Evolutionary conservation across 306 rosid genomes (phyloP).

Genomic region (Gleditsia sinensis): DNA sequence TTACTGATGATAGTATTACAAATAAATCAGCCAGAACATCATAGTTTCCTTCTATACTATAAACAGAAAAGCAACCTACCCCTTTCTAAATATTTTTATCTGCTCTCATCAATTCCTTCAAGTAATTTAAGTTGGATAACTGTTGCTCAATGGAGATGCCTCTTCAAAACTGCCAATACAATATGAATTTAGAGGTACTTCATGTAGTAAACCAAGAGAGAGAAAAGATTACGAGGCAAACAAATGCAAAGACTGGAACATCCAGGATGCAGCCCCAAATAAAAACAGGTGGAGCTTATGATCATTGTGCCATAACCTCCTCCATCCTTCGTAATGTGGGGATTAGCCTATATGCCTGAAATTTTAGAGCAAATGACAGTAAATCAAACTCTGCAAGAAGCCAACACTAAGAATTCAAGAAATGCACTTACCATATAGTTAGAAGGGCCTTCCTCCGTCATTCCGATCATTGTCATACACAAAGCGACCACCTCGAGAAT

Average conservation of each 20-base stretch:
- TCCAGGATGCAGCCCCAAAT: background rate
- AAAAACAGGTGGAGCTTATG: background rate
- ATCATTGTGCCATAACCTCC: constrained; percentile 29
- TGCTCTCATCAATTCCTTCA: constrained; percentile 12
- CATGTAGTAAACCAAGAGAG: background rate
- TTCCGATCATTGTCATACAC: constrained; percentile 13
- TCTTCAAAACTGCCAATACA: constrained; percentile 32
- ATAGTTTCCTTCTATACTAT: constrained; percentile 9
- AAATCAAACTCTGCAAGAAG: constrained; percentile 34
- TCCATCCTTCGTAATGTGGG: constrained; percentile 20
- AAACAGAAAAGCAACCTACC: constrained; percentile 26
- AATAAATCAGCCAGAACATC: background rate
- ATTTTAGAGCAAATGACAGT: constrained; percentile 22
- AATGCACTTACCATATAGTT: constrained; percentile 30
- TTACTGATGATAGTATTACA: constrained; percentile 24
- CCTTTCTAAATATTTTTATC: constrained; percentile 16
- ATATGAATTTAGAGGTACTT: background rate
- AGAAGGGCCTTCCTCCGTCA: constrained; percentile 39
- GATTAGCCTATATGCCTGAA: constrained; percentile 31
- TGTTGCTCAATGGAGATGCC: constrained; percentile 21
- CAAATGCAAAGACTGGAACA: constrained; percentile 8
- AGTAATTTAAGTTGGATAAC: constrained; percentile 23
- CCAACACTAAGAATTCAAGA: constrained; percentile 25
- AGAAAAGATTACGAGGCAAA: background rate
- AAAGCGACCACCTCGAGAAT: constrained; percentile 31